phyloP scores from a whole-genome alignment of 306 rosid species.

The peach (Prunus persica) region DNA sequence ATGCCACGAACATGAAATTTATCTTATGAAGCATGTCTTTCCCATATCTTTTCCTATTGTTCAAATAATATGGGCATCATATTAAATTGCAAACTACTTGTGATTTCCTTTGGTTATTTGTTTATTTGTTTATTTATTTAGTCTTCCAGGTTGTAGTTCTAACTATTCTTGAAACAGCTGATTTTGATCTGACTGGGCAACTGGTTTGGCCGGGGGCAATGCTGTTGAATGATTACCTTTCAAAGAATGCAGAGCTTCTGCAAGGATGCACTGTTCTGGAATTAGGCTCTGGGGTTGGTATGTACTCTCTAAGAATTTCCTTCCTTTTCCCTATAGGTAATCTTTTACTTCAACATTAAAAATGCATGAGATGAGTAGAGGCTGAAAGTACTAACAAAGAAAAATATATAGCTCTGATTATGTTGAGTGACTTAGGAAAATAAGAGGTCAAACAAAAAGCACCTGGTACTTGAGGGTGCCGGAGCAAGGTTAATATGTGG shows the following conservation, averaged over 20 bases:
- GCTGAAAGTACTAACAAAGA: background rate
- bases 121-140: no score
- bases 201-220: slow-evolving; percentile 98
- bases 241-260: slow-evolving; percentile 56
- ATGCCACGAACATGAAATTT: background rate
- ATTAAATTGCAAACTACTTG: background rate
- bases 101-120: background rate
- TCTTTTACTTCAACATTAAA: background rate
- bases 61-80: background rate
- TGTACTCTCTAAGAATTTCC: slow-evolving; percentile 26
- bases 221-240: slow-evolving; percentile 77
- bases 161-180: slow-evolving; percentile 59
- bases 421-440: background rate
- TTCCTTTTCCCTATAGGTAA: background rate
- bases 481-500: background rate
- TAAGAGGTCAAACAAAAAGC: background rate
- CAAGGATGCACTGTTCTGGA: slow-evolving; percentile 66
- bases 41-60: background rate
- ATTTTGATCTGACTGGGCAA: slow-evolving; percentile 94
- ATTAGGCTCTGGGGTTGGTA: slow-evolving; percentile 96
- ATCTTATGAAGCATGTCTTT: background rate
- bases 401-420: background rate
- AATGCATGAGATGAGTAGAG: background rate
- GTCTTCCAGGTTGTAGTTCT: slow-evolving; percentile 18
- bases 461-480: background rate